Conservation (phyloP, 1,284 basidiomycete species). For the Leucoagaricus sp. region DNA sequence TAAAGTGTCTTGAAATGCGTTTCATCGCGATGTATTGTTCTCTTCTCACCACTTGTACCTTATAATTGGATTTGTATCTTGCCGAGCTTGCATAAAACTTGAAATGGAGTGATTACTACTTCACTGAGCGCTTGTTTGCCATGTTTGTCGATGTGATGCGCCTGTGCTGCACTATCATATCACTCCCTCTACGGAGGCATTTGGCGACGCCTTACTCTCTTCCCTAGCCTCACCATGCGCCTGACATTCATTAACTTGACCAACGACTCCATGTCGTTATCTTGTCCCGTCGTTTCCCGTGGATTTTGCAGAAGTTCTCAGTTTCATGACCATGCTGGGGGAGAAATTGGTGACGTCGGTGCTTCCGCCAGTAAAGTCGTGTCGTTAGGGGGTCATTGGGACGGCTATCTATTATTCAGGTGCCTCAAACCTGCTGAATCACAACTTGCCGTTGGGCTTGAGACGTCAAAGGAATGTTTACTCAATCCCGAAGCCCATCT, state of each 20-base stretch:
- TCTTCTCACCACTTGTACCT: not conserved
- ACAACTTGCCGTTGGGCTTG: slow-evolving; percentile 5
- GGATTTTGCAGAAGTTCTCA: slow-evolving; percentile 19
- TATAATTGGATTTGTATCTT: not conserved
- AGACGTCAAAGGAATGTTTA: slow-evolving; percentile 27
- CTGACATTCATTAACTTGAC: slow-evolving; percentile 48
- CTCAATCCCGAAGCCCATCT: slow-evolving; percentile 25
- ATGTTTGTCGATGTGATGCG: not conserved
- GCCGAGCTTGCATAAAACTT: too few species aligned
- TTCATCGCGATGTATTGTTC: not conserved
- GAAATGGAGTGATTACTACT: too few species aligned
- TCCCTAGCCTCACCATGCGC: not conserved
- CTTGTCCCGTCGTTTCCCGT: slow-evolving; percentile 18
- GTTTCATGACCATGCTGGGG: slow-evolving; percentile 22
- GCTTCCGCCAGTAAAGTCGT: not conserved
- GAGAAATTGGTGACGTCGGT: slow-evolving; percentile 2
- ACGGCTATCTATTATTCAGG: not conserved
- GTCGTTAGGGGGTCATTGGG: not conserved
- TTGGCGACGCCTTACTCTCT: not conserved
- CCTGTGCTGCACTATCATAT: not conserved
- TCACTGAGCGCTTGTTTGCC: not conserved
- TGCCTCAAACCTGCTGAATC: not conserved
- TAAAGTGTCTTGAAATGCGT: not conserved
- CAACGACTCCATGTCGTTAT: slow-evolving; percentile 31
- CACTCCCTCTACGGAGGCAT: not conserved